Conservation (phyloP, 2,329 filamentous ascomycete species). For the Trichoderma polysporum region DNA sequence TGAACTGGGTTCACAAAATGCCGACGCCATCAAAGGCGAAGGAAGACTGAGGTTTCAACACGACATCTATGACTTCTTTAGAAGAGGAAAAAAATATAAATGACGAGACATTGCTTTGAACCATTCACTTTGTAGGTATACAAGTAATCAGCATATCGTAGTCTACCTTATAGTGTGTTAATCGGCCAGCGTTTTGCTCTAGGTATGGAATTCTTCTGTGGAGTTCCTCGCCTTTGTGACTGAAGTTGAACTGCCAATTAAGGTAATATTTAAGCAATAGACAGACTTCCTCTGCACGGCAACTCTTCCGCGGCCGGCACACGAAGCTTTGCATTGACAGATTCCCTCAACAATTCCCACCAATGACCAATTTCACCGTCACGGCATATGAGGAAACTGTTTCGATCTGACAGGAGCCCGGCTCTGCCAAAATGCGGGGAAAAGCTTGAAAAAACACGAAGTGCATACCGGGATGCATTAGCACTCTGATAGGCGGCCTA, state of each 20-base stretch:
- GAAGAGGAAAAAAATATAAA: background rate
- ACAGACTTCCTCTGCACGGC: background rate
- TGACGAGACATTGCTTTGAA: background rate
- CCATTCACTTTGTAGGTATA: too few species aligned
- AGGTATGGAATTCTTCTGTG: too few species aligned
- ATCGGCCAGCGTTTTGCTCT: too few species aligned
- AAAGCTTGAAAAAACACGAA: background rate
- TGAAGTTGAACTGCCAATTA: too few species aligned
- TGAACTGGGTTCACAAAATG: background rate
- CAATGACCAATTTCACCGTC: background rate
- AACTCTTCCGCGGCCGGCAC: background rate
- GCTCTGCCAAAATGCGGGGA: background rate
- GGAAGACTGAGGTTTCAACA: background rate
- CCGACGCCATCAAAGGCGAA: background rate
- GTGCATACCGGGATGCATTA: background rate
- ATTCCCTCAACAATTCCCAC: background rate
- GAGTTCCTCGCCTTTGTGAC: too few species aligned
- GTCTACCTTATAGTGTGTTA: too few species aligned
- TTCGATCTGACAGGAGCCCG: background rate
- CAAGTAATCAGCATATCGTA: too few species aligned
- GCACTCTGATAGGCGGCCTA: background rate
- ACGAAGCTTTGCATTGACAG: background rate
- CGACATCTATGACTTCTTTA: background rate
- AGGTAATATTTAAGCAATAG: too few species aligned
- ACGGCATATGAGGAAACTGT: background rate